phyloP scores from a whole-genome alignment of 148 eudicot species.

The Diospyros lotus region DNA sequence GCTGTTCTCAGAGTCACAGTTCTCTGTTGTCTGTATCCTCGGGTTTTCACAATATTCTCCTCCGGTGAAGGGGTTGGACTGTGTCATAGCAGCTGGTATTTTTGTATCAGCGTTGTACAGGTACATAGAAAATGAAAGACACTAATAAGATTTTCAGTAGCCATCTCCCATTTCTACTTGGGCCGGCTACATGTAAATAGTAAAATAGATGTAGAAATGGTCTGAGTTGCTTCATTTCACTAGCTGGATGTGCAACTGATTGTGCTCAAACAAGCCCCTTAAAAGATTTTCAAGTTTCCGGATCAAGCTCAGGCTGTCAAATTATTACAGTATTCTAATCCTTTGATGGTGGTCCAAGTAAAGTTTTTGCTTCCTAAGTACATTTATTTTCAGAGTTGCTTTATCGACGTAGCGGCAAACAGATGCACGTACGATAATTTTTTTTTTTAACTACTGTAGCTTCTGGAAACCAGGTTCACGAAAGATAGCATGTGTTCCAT shows the following conservation, averaged over 20 bases:
- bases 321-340: neutral
- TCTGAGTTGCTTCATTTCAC: neutral
- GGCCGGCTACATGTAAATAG: neutral
- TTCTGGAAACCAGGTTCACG: too few species aligned
- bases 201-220: neutral
- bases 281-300: neutral
- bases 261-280: neutral
- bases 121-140: too few species aligned
- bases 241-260: too few species aligned
- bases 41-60: neutral
- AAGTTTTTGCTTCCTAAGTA: neutral
- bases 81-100: neutral
- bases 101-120: neutral
- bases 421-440: neutral
- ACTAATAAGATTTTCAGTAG: neutral
- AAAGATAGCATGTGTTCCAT: too few species aligned
- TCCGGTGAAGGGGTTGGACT: neutral
- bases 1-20: too few species aligned
- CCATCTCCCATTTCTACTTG: neutral
- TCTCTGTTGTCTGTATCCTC: neutral
- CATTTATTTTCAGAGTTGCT: neutral
- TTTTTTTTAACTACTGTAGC: neutral
- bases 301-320: neutral
- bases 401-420: too few species aligned
- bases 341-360: neutral